Evolutionary conservation across 139 green algal genomes (phyloP).

Genomic region (Chlamydomonas sphaeroides): DNA sequence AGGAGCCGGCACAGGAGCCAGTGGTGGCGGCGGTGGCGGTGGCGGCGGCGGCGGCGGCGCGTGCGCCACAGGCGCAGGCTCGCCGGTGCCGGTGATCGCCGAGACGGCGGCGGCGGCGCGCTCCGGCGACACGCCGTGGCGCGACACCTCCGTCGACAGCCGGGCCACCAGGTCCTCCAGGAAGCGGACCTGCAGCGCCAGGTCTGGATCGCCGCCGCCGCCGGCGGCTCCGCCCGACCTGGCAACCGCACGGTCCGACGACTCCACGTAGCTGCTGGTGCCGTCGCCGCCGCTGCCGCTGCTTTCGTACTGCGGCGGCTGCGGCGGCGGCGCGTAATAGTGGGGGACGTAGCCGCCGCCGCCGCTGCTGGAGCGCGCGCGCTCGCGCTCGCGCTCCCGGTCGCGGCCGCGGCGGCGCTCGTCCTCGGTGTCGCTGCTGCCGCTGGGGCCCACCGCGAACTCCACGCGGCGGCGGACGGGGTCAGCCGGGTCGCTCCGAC

Average conservation of each 20-base stretch:
- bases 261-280: too few species aligned
- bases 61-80: background rate
- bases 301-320: background rate
- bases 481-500: constrained; percentile 5
- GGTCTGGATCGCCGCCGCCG: background rate
- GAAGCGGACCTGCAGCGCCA: constrained; percentile 49
- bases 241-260: background rate
- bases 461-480: constrained; percentile 12
- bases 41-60: background rate
- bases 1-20: too few species aligned
- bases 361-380: background rate
- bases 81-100: constrained; percentile 7
- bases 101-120: constrained; percentile 7
- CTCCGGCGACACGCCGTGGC: background rate
- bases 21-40: background rate
- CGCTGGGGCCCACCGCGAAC: background rate
- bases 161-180: constrained; percentile 63
- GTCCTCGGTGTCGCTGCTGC: background rate
- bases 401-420: background rate
- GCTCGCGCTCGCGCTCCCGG: too few species aligned
- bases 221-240: too few species aligned
- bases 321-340: too few species aligned
- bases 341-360: background rate
- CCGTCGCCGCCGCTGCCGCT: background rate
- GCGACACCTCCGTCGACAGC: constrained; percentile 60